A percentile compares a stretch with the other conserved stretches of the same genome.
phyloP scores from a whole-genome alignment of 2,329 filamentous ascomycete genomes.

The Aureobasidium sp. region DNA sequence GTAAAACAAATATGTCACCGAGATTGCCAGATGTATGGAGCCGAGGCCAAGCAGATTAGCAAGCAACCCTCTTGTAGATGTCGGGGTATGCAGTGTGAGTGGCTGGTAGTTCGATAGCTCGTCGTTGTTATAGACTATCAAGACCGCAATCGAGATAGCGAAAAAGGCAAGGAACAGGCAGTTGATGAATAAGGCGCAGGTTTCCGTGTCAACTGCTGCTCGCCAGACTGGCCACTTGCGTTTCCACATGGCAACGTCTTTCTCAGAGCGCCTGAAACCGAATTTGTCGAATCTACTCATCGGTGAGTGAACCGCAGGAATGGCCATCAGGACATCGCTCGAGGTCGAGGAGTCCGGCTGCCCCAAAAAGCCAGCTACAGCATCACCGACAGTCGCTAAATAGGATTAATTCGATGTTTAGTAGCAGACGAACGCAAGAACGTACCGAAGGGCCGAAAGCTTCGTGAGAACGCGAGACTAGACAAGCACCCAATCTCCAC shows the following conservation, averaged over 20 bases:
- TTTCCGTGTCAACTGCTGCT: constrained; percentile 2
- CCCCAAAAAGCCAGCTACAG: not conserved
- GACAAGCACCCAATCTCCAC: not conserved
- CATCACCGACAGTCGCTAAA: not conserved
- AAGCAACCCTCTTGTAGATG: not conserved
- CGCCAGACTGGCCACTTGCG: constrained; percentile 5
- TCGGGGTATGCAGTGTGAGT: not conserved
- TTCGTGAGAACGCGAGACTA: not conserved
- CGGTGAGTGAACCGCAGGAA: not conserved
- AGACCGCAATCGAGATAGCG: not conserved
- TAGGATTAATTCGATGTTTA: not conserved
- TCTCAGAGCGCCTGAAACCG: not conserved
- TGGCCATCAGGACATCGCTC: not conserved
- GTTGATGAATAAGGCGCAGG: not conserved
- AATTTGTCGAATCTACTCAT: not conserved
- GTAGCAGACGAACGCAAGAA: not conserved
- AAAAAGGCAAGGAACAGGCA: not conserved
- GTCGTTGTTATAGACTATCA: not conserved
- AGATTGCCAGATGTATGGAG: not conserved
- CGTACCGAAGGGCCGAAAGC: not conserved
- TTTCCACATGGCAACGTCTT: not conserved
- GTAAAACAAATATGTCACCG: not conserved
- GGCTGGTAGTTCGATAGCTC: not conserved
- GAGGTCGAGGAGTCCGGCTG: not conserved
- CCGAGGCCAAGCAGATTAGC: not conserved